A percentile compares a stretch with the other conserved stretches of the same genome.
These are phyloP conservation scores for Achlya hypogyna DNA, from an alignment of 352 stramenopile genomes.

Conservation along the genomic window DNA sequence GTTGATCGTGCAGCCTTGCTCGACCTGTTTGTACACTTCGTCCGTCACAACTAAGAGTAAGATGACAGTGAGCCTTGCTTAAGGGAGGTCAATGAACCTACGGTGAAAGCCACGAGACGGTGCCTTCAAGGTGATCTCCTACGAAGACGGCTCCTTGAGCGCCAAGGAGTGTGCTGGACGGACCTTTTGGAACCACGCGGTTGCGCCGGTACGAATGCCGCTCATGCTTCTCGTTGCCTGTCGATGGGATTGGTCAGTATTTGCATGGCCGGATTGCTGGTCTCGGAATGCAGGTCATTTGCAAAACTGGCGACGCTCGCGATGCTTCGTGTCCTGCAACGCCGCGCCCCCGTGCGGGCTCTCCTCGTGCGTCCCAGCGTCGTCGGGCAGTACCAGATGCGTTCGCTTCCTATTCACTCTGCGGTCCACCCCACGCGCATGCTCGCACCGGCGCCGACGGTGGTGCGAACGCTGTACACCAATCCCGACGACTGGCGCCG, in stretches of 20 bases:
- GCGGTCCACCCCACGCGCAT: too few species aligned
- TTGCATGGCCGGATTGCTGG: not conserved
- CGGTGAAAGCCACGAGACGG: constrained; percentile 74
- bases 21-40: constrained; percentile 75
- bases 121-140: constrained; percentile 71
- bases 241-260: not conserved
- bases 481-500: constrained; percentile 11
- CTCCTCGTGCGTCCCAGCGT: not conserved
- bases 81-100: constrained; percentile 21
- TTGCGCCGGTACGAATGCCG: constrained; percentile 21
- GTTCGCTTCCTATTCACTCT: not conserved
- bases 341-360: not conserved
- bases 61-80: not conserved
- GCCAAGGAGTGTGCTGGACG: not conserved
- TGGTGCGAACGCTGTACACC: not conserved
- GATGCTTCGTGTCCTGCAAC: not conserved
- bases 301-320: not conserved
- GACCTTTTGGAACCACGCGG: constrained; percentile 73
- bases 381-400: not conserved
- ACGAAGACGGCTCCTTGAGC: not conserved
- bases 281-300: not conserved
- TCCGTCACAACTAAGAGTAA: constrained; percentile 55
- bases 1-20: not conserved
- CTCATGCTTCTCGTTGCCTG: not conserved
- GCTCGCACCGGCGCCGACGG: not conserved